phyloP scores from a whole-genome alignment of 768 basidiomycete species.

The Mycena pura region DNA sequence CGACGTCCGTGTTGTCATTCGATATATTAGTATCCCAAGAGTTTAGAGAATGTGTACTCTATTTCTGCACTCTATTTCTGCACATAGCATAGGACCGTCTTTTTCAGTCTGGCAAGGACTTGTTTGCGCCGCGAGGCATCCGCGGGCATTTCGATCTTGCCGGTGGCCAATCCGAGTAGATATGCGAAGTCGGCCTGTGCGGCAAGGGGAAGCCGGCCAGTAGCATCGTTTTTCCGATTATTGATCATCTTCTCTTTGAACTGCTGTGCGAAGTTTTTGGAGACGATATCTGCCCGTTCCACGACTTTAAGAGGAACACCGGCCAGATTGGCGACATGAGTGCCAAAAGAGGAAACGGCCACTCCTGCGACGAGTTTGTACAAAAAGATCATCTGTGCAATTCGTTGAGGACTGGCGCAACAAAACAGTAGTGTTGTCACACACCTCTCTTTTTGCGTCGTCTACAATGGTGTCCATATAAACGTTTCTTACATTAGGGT shows the following conservation, averaged over 20 bases:
- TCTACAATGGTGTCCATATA: constrained; percentile 96
- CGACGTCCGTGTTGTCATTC: too few relatives aligned
- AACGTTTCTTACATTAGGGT: constrained; percentile 93
- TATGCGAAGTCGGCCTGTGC: constrained; percentile 92
- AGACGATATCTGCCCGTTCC: constrained; percentile 85
- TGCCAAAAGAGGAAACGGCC: constrained; percentile 90
- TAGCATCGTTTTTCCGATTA: constrained; percentile 59
- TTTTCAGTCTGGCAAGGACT: constrained; percentile 61
- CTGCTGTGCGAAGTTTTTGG: constrained; percentile 83
- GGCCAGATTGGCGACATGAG: constrained; percentile 93
- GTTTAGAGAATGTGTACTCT: too few relatives aligned
- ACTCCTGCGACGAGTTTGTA: constrained; percentile 92
- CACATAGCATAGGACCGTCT: constrained; percentile 32
- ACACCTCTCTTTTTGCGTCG: constrained; percentile 87
- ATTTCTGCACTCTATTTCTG: constrained; percentile 19
- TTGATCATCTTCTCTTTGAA: constrained; percentile 83
- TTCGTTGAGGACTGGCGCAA: neutral
- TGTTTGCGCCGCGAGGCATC: constrained; percentile 60
- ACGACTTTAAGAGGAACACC: constrained; percentile 90
- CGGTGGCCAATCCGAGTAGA: constrained; percentile 67
- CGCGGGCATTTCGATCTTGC: constrained; percentile 57
- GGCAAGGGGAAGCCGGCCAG: constrained; percentile 72
- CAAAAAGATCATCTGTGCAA: constrained; percentile 81
- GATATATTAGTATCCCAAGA: too few relatives aligned
- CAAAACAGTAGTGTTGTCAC: constrained; percentile 21